Evolutionary conservation across 495 filamentous ascomycete species (phyloP).

Genomic region (Talaromyces adpressus): DNA sequence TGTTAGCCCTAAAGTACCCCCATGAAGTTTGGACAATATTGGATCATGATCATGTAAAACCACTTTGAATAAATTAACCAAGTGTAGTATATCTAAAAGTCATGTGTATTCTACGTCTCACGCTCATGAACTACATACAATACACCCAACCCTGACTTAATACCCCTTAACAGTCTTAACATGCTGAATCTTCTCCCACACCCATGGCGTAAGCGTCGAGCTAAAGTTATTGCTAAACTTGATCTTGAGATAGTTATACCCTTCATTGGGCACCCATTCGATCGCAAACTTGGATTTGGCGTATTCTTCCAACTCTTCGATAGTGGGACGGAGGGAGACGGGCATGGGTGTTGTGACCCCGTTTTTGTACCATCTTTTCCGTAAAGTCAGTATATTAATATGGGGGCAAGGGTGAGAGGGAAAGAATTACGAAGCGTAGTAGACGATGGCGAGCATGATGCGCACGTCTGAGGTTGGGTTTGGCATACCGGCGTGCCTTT

Average conservation of each 20-base stretch:
- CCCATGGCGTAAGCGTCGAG: background rate
- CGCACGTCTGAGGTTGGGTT: too few species aligned
- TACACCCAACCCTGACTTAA: background rate
- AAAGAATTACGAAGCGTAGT: too few species aligned
- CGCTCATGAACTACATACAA: background rate
- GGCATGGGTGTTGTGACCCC: too few species aligned
- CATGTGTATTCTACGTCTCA: background rate
- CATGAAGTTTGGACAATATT: background rate
- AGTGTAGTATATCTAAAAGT: background rate
- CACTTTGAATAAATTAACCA: background rate
- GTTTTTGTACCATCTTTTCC: too few species aligned
- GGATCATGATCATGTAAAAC: background rate
- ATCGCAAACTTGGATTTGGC: too few species aligned
- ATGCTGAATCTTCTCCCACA: background rate
- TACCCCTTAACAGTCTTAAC: background rate
- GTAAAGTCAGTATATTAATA: too few species aligned
- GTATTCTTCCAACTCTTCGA: too few species aligned
- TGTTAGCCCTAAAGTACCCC: background rate
- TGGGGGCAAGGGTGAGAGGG: too few species aligned
- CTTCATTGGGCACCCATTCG: too few species aligned
- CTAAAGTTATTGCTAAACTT: background rate
- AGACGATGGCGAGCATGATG: too few species aligned
- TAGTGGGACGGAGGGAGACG: too few species aligned
- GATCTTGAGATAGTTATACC: background rate
- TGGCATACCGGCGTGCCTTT: too few species aligned